Conservation (phyloP, 768 basidiomycete species). For the Cyathus striatus region DNA sequence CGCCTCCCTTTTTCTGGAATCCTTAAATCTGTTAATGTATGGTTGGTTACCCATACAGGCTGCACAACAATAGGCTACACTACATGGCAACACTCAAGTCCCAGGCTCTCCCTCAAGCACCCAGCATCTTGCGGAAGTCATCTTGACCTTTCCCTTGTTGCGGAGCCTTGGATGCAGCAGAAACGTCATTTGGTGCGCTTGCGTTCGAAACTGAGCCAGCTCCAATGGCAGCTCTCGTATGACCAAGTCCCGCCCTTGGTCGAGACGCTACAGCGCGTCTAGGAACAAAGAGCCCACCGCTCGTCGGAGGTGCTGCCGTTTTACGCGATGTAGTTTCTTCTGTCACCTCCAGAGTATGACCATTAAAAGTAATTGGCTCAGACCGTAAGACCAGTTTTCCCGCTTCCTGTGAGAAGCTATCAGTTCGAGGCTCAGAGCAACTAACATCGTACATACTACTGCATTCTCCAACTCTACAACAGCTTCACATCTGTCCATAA, state of each 20-base stretch:
- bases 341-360: slow-evolving; percentile 49
- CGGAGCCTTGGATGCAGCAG: slow-evolving; percentile 10
- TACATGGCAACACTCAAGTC: too few species aligned
- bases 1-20: too few species aligned
- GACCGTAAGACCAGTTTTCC: slow-evolving; percentile 70
- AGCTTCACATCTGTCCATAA: slow-evolving; percentile 55
- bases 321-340: slow-evolving; percentile 41
- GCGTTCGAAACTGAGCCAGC: slow-evolving; percentile 7
- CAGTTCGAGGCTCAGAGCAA: too few species aligned
- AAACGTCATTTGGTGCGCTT: slow-evolving; percentile 13
- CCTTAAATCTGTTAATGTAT: too few species aligned
- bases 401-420: slow-evolving; percentile 77
- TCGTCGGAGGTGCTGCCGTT: slow-evolving; percentile 26
- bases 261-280: slow-evolving; percentile 54
- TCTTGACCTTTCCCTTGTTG: slow-evolving; percentile 57
- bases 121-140: slow-evolving; percentile 82
- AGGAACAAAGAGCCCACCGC: slow-evolving; percentile 61
- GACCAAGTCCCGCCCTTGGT: slow-evolving; percentile 70
- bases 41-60: too few species aligned
- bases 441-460: slow-evolving; percentile 39
- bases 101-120: too few species aligned
- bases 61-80: too few species aligned
- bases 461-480: slow-evolving; percentile 61
- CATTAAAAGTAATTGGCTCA: slow-evolving; percentile 71
- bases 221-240: slow-evolving; percentile 36